These are phyloP conservation scores for Fusarium mundagurra DNA, from an alignment of 2,329 filamentous ascomycete genomes.

Conservation along the genomic window DNA sequence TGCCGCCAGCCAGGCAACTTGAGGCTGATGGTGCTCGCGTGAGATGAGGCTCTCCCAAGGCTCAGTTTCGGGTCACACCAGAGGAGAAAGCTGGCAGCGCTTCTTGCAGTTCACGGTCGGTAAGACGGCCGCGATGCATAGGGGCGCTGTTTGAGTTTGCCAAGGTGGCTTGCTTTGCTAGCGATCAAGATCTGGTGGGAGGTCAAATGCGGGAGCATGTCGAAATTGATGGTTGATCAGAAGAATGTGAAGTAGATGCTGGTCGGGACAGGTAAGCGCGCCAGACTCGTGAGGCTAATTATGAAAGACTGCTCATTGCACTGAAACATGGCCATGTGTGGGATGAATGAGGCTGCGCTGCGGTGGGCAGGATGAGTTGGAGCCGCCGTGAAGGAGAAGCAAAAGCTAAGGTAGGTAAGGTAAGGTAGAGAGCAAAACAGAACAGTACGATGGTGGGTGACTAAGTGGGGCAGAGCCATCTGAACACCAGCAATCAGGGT, in stretches of 20 bases:
- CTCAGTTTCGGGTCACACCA: rapidly evolving
- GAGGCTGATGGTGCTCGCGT: not conserved
- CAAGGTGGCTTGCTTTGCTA: rapidly evolving
- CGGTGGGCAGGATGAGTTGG: not conserved
- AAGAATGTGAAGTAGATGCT: not conserved
- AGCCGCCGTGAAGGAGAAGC: not conserved
- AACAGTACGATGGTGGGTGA: no score
- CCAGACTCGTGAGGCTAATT: not conserved
- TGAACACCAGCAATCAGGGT: no score
- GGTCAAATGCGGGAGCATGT: not conserved
- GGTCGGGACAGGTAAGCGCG: rapidly evolving
- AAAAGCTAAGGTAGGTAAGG: not conserved
- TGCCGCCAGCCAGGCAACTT: not conserved
- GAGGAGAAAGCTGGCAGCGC: not conserved
- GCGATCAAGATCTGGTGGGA: not conserved
- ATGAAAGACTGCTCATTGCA: rapidly evolving
- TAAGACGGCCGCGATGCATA: rapidly evolving
- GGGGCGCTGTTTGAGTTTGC: not conserved
- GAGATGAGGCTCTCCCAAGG: not conserved
- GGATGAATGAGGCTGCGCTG: not conserved
- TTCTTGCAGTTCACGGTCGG: not conserved
- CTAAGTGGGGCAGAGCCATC: no score
- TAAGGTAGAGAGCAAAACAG: no score
- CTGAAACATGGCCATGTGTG: rapidly evolving
- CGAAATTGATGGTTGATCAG: rapidly evolving